A percentile compares a stretch with the other conserved stretches of the same genome.
Evolutionary conservation across 352 stramenopile species (phyloP).

Genomic region (Phytophthora europaea): DNA sequence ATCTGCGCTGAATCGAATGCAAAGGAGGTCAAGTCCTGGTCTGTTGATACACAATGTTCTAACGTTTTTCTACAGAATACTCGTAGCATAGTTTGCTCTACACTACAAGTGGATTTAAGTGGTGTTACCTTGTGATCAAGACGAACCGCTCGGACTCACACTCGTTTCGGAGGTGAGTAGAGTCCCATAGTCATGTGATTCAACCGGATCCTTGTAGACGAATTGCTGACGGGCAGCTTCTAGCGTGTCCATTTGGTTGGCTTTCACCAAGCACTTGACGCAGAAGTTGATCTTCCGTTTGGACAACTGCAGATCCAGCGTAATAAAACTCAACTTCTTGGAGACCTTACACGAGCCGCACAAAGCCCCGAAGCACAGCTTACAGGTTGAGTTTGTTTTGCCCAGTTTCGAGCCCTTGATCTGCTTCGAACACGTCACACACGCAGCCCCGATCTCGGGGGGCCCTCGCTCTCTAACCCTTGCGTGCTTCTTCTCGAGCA

Average conservation of each 20-base stretch:
- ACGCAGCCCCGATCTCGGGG: not conserved
- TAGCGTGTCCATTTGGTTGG: slow-evolving; percentile 22
- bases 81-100: not conserved
- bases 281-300: slow-evolving; percentile 33
- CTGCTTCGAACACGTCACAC: slow-evolving; percentile 27
- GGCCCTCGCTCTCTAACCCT: not conserved
- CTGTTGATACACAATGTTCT: too few relatives aligned
- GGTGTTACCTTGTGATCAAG: not conserved
- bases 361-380: slow-evolving; percentile 20
- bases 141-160: not conserved
- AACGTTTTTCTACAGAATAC: too few relatives aligned
- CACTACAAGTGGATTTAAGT: not conserved
- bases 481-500: slow-evolving; percentile 27
- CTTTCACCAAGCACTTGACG: slow-evolving; percentile 28
- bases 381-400: slow-evolving; percentile 13
- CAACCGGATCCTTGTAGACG: slow-evolving; percentile 6
- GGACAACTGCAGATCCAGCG: not conserved
- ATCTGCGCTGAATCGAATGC: too few relatives aligned
- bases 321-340: slow-evolving; percentile 42
- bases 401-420: slow-evolving; percentile 6
- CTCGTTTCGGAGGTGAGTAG: not conserved
- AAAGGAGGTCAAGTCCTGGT: too few relatives aligned
- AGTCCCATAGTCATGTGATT: not conserved
- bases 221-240: slow-evolving; percentile 29
- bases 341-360: slow-evolving; percentile 27